These are phyloP conservation scores for Zasmidium angulare DNA, from an alignment of 2,329 filamentous ascomycete genomes.

Conservation along the genomic window DNA sequence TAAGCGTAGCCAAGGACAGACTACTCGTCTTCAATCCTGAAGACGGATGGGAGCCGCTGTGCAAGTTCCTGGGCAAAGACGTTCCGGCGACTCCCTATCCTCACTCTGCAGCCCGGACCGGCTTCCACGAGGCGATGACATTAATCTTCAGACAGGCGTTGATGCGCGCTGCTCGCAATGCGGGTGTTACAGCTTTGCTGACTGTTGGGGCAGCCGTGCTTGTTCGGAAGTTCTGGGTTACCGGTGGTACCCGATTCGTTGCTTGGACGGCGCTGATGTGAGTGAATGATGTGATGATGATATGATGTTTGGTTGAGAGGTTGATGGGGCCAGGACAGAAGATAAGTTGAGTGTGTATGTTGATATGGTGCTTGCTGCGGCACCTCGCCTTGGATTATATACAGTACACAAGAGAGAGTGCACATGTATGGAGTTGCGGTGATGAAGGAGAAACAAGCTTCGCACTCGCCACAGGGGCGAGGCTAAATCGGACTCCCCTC, in stretches of 20 bases:
- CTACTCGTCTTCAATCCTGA: constrained; percentile 5
- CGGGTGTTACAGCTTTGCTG: neutral
- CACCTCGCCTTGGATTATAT: too few species aligned
- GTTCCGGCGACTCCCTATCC: constrained; percentile 7
- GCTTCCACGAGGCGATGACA: neutral
- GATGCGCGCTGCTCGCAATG: neutral
- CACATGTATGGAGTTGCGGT: too few species aligned
- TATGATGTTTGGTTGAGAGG: too few species aligned
- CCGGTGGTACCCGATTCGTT: neutral
- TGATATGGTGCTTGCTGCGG: too few species aligned
- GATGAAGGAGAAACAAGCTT: too few species aligned
- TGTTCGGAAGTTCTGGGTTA: neutral
- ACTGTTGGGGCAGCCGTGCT: neutral
- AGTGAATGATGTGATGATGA: neutral
- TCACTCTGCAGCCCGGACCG: neutral
- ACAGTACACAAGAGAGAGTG: too few species aligned
- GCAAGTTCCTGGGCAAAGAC: constrained; percentile 5
- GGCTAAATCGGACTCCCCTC: too few species aligned
- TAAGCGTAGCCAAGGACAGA: neutral
- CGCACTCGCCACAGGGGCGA: too few species aligned
- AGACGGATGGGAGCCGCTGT: constrained; percentile 13
- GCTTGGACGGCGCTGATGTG: neutral
- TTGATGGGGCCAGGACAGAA: too few species aligned
- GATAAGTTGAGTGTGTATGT: too few species aligned
- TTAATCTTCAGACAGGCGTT: neutral